phyloP scores from a whole-genome alignment of 768 basidiomycete genomes.

The Termitomyces eurrhizus region DNA sequence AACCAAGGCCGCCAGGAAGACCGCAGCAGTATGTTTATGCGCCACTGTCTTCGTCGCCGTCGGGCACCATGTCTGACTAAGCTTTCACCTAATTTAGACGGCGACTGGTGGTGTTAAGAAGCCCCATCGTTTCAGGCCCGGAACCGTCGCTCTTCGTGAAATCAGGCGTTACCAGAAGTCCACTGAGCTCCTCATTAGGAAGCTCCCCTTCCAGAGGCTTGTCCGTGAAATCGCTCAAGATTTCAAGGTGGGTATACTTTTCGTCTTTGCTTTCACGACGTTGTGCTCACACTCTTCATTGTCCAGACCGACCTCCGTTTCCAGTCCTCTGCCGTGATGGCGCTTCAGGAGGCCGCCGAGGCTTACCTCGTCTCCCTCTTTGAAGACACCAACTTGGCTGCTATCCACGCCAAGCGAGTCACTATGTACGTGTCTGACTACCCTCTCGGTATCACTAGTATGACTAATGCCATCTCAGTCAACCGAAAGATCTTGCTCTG shows the following conservation, averaged over 20 bases:
- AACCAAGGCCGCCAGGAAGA: constrained; percentile 93
- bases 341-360: constrained; percentile 90
- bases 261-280: neutral
- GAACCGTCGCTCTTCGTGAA: constrained; percentile 99
- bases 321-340: constrained; percentile 95
- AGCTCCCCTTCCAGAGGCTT: constrained; percentile 98
- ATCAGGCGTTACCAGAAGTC: constrained; percentile 98
- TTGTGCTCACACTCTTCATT: constrained; percentile 8
- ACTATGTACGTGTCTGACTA: constrained; percentile 44
- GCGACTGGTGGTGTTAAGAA: constrained; percentile 99
- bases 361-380: constrained; percentile 85
- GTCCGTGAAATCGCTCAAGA: constrained; percentile 97
- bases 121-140: constrained; percentile 94
- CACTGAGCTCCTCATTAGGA: constrained; percentile 97
- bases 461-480: constrained; percentile 36
- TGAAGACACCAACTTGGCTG: constrained; percentile 89
- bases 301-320: constrained; percentile 83
- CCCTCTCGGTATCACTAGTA: neutral
- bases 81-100: constrained; percentile 35
- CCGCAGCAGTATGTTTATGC: constrained; percentile 55
- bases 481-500: constrained; percentile 87
- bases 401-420: constrained; percentile 85
- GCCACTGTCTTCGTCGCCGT: constrained; percentile 23
- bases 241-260: constrained; percentile 66
- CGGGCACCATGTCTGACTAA: constrained; percentile 20